Base-by-base conservation (phyloP, 2,329 filamentous ascomycete species). In the Leptographium lundbergii region DNA sequence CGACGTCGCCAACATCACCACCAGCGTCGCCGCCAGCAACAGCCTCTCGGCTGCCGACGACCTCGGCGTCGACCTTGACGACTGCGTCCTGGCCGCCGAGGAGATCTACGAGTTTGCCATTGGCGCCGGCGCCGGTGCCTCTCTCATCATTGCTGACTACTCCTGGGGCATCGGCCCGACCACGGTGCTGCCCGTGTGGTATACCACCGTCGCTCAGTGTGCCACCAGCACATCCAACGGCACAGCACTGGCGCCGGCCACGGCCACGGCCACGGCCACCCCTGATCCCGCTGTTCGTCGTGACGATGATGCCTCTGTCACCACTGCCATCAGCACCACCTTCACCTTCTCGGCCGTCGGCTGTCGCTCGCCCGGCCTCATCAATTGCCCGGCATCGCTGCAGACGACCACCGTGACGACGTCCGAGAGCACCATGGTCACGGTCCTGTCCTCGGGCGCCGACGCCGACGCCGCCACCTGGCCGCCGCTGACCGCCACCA, bases 81-180 rank as follows among this genome's bases (percentile, higher is more conserved):
- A 58, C 36, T 82, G 81, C 61, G 61, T 69, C 1, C 59, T 83
- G 5, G 69, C 68, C 11, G 73, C 80, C 6, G 69, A 74, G 11
- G 74, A 83, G 62, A 70, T 72, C 1, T 84, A 81, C 65, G 69
- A 73, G 13, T 65, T 84, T 13, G 80, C 73, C 0, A 62, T 84
- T 0, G 81, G 81, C 19, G 81, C 78, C 6, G 72, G 70, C 1
- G 79, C 79, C 5, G 81, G 81, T 1, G 80, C 79, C 0, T 78
- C 76, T 0, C 63, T 83, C 0, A 72, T 68, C 2, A 56, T 81
- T 5, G 68, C 67, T 1, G 62, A 64, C 0, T 64, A 74, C 17
- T 76, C 73, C 0, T 84, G 77, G 77, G 81, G 80, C 0, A 78
- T 78, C 0, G 66, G 71, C 0, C 74, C 77, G 0, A 65, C 69